A percentile compares a stretch with the other conserved stretches of the same genome.
These are phyloP conservation scores for Cyclotella sp. DNA, from an alignment of 108 stramenopile genomes.

Conservation along the genomic window DNA sequence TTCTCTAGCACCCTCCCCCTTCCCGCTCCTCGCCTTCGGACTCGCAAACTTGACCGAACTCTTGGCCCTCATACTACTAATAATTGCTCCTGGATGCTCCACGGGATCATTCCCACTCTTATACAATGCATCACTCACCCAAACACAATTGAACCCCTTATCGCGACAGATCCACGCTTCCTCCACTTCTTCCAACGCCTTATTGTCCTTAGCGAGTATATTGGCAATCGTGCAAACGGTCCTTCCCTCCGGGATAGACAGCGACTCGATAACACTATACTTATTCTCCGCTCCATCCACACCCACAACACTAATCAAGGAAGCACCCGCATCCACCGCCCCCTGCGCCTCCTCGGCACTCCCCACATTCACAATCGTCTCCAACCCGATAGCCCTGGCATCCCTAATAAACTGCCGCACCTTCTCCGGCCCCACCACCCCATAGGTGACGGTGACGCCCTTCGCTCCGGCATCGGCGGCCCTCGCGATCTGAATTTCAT, in stretches of 20 bases:
- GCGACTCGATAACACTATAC: constrained; percentile 43
- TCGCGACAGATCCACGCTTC: constrained; percentile 89
- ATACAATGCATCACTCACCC: constrained; percentile 87
- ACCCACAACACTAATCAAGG: constrained; percentile 62
- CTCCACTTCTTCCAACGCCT: constrained; percentile 84
- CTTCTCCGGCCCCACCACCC: constrained; percentile 59
- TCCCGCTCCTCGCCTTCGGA: constrained; percentile 79
- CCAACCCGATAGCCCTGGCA: constrained; percentile 58
- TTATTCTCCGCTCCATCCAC: constrained; percentile 59
- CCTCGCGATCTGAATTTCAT: constrained; percentile 83
- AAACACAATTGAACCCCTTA: constrained; percentile 83
- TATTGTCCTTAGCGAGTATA: constrained; percentile 73
- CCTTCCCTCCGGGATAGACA: constrained; percentile 61
- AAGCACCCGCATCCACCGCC: constrained; percentile 71
- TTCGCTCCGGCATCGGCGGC: constrained; percentile 62
- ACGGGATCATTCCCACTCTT: constrained; percentile 77
- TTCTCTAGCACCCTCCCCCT: constrained; percentile 90
- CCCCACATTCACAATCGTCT: constrained; percentile 68
- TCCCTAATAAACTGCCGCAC: constrained; percentile 50
- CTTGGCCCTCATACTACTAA: constrained; percentile 82
- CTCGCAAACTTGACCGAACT: constrained; percentile 83
- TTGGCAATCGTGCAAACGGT: constrained; percentile 69
- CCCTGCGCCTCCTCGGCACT: constrained; percentile 71
- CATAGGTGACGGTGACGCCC: constrained; percentile 61
- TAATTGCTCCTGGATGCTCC: constrained; percentile 89